Evolutionary conservation across 345 rosid species (phyloP).

Genomic region (Aquilaria malaccensis): DNA sequence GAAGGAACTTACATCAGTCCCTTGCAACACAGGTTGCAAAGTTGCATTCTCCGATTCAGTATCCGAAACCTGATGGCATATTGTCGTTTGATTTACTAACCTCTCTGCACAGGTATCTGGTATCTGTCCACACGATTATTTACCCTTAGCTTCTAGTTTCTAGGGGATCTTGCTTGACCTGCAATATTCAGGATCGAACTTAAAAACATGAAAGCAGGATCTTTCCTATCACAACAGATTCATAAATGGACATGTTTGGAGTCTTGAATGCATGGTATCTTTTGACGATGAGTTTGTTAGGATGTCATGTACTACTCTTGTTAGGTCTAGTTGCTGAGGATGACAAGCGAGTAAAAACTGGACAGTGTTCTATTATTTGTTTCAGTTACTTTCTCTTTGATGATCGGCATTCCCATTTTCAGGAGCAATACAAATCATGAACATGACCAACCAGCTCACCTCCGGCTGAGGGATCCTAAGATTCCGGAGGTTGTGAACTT

Average conservation of each 20-base stretch:
- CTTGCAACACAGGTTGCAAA: conserved; percentile 49
- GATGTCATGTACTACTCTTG: too few relatives aligned
- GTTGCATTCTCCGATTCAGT: conserved; percentile 52
- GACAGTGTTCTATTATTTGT: not conserved
- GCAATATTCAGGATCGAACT: too few relatives aligned
- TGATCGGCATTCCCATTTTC: conserved; percentile 12
- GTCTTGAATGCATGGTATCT: too few relatives aligned
- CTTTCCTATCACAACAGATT: too few relatives aligned
- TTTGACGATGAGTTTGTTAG: too few relatives aligned
- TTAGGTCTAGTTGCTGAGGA: too few relatives aligned
- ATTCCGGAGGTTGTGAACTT: conserved; percentile 71
- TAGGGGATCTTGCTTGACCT: too few relatives aligned
- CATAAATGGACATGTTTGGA: too few relatives aligned
- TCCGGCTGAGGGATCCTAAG: conserved; percentile 58
- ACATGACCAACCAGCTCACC: conserved; percentile 92
- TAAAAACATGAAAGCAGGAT: too few relatives aligned
- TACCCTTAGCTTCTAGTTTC: too few relatives aligned
- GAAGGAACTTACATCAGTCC: conserved; percentile 1
- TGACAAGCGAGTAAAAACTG: too few relatives aligned
- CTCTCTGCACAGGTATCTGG: conserved; percentile 76
- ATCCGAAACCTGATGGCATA: conserved; percentile 84
- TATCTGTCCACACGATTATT: not conserved
- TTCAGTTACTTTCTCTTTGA: not conserved
- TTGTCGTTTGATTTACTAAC: conserved; percentile 86
- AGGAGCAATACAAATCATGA: conserved; percentile 98